Evolutionary conservation across 192 early-diverging fungal genomes (phyloP).

Genomic region (Irineochytrium annulatum): DNA sequence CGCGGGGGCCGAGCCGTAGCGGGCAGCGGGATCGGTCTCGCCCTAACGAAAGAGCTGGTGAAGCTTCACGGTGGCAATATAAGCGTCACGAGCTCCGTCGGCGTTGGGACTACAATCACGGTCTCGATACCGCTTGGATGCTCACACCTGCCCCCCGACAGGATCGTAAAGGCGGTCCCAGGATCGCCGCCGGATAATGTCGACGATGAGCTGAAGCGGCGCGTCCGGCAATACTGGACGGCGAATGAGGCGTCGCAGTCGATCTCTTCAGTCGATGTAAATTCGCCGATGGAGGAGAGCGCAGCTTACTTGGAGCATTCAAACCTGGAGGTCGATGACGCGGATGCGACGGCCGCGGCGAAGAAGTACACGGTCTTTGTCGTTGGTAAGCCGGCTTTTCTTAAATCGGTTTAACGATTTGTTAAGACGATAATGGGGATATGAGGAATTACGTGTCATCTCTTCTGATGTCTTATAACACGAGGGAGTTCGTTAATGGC

Average conservation of each 20-base stretch:
- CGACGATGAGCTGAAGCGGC: too few relatives aligned
- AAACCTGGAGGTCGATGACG: too few relatives aligned
- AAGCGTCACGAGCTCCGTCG: slow-evolving; percentile 31
- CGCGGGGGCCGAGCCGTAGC: slow-evolving; percentile 52
- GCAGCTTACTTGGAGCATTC: too few relatives aligned
- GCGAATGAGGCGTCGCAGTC: too few relatives aligned
- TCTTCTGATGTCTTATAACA: slow-evolving; percentile 3
- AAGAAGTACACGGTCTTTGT: too few relatives aligned
- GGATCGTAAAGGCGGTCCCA: slow-evolving; percentile 25
- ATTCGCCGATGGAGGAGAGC: too few relatives aligned
- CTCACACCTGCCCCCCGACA: slow-evolving; percentile 38
- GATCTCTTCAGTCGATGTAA: too few relatives aligned
- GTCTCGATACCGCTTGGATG: slow-evolving; percentile 48
- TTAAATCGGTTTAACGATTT: slow-evolving; percentile 35
- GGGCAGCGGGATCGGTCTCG: slow-evolving; percentile 59
- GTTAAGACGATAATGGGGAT: slow-evolving; percentile 47
- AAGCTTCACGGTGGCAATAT: slow-evolving; percentile 51
- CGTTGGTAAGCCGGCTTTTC: too few relatives aligned
- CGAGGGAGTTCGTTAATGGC: slow-evolving; percentile 12
- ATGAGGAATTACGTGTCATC: slow-evolving; percentile 28
- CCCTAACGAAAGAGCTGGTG: slow-evolving; percentile 51
- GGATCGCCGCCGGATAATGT: too few relatives aligned
- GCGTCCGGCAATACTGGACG: too few relatives aligned
- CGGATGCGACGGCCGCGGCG: too few relatives aligned
- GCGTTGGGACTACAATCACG: slow-evolving; percentile 44